Base-by-base conservation (phyloP, 768 basidiomycete genomes). In the Boletus sp. region DNA sequence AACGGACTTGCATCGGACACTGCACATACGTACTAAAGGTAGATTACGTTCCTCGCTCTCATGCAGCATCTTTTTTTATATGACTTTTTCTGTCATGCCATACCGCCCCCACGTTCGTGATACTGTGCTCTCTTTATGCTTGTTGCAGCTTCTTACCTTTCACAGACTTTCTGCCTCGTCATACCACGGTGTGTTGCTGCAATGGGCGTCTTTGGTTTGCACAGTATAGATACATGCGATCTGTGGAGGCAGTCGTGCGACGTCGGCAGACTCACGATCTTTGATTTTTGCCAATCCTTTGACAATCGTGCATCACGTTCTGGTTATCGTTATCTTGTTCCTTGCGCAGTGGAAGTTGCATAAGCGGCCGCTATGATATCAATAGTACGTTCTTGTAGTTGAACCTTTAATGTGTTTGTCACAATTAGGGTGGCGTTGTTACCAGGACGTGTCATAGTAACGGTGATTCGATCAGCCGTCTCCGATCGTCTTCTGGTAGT, bases 1-100 rank as follows among this genome's bases (percentile, higher is more conserved):
- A 48, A 48, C 32, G 67, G 67, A 68, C 67, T 68, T 61, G 63
- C 63, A 70, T 61, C 36, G 66, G 67, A 68, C 68, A 63, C 36
- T 42, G 24, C 59, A 63, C 68, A 65, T 68, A 67, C 61, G 67
- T 69, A 66, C 58, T 41, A 59, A 24, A 57, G 64, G 62, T 69
- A 68, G 65, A 64, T 56, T 60, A 68, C 54, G 59, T 58, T 59
- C 18, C 52, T 52, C 61, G 40, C 33, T 55, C 44, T 60, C 55
- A 65, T 65, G 67, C 57, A 51, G 56, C 68, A 67, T 54, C 15
- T 54, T 50, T 64, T 55, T 62, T 47, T 62, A 56, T 54, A 54
- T 67, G 60, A 49, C 57, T 28, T 57, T 24, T 41, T 51, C 47
- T 48, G 50, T 42, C 50, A 58, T 50, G 53, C 58, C 59, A 50